Base-by-base conservation (phyloP, 1,139 yeast species). In the Eremothecium sinecaudum region DNA sequence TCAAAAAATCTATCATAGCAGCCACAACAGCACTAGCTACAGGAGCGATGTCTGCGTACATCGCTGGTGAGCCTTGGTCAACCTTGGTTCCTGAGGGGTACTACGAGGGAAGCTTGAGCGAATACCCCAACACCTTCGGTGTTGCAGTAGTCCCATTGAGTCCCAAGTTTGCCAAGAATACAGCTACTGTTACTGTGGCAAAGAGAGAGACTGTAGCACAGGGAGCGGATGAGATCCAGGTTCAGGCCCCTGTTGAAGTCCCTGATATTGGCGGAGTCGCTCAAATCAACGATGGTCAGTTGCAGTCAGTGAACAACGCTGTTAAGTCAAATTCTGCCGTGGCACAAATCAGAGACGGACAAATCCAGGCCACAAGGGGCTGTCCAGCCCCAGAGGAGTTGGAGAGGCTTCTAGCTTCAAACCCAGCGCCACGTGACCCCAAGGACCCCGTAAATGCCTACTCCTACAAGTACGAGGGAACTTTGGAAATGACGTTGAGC, bases 51-150 rank as follows among this genome's bases (percentile, higher is more conserved):
- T 73, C 87, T 53, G 77, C 83, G 51, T 65, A 69, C 56, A 70
- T 74, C 59, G 79, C 84, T 57, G 57, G 81, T 40, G 79, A 74
- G 47, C 79, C 87, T 50, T 76, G 82, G 75, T 66, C 83, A 24
- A 74, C 84, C 36, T 66, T 78, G 59, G 77, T 83, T 30, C 86
- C 87, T 47, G 45, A 63, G 31, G 69, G 67, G 26, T 63, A 76
- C 27, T 71, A 71, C 40, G 42, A 72, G 24, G 79, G 78, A 51
- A 82, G 77, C 43, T 42, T 67, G 34, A 75, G 84, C 31, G 76
- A 75, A 51, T 75, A 75, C 63, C 44, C 72, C 19, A 61, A 64
- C 35, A 64, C 70, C 33, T 79, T 79, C 51, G 90, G 90, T 65
- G 78, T 79, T 50, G 81, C 79, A 46, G 73, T 79, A 44, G 61